Base-by-base conservation (phyloP, 768 basidiomycete species). In the Boletus bicolor region DNA sequence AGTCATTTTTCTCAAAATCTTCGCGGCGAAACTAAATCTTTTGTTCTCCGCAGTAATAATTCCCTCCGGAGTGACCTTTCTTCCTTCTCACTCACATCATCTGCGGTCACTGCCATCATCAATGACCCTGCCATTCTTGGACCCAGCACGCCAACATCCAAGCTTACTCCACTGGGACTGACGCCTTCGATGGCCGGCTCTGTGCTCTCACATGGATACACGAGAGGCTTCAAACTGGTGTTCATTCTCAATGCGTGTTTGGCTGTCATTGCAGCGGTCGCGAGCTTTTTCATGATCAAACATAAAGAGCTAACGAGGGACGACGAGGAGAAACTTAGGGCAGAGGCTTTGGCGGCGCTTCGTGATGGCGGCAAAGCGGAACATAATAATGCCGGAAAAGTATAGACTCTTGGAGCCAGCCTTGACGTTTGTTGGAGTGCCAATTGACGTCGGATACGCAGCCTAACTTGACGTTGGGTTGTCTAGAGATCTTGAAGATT, bases 201-300 rank as follows among this genome's bases (percentile, higher is more conserved):
- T 19, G 77, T 83, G 45, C 71, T 87, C 26, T 67, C 70, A 8
- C 55, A 73, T 9, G 84, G 80, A 0, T 84, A 82, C 69, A 82
- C 78, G 21, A 67, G 65, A 17, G 87, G 87, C 2, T 85, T 89
- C 68, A 69, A 76, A 39, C 66, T 73, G 4, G 73, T 88, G 3
- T 90, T 88, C 69, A 75, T 84, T 38, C 73, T 89, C 55, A 81
- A 87, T 56, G 81, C 82, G 2, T 73, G 75, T 2, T 67, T 86
- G 34, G 77, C 82, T 6, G 80, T 76, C 1, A 53, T 82, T 1
- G 84, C 83, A 5, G 79, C 80, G n/a, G 62, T 85, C 30, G 70
- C 81, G 17, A 80, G 82, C 54, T 64, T 85, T 12, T 57, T 82
- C 44, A 79, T 88, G 76, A 85, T 86, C 61, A 80, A 80, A 55